Percentiles rank a stretch among this genome's conserved stretches.
These are phyloP conservation scores for Astrocystis sublimbata DNA, from an alignment of 495 filamentous ascomycete species.

Conservation along the genomic window DNA sequence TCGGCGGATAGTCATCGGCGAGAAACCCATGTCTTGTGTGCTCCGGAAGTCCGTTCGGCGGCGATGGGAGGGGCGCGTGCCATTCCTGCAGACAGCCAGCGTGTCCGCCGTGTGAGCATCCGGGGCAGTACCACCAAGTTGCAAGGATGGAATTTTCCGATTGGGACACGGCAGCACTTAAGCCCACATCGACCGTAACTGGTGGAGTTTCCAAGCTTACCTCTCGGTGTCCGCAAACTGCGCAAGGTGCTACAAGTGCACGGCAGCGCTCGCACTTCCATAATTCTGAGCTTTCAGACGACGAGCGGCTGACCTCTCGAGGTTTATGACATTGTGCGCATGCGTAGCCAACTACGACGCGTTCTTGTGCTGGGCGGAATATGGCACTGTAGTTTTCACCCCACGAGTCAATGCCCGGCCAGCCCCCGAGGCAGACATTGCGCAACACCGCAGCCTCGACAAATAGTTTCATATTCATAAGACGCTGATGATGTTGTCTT, in stretches of 20 bases:
- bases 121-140: slow-evolving; percentile 70
- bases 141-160: slow-evolving; percentile 32
- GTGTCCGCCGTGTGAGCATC: slow-evolving; percentile 76
- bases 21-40: slow-evolving; percentile 6
- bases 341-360: slow-evolving; percentile 45
- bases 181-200: slow-evolving; percentile 28
- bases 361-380: slow-evolving; percentile 56
- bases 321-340: slow-evolving; percentile 56
- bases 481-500: slow-evolving; percentile 63
- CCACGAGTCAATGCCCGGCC: slow-evolving; percentile 45
- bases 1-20: slow-evolving; percentile 44
- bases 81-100: slow-evolving; percentile 66
- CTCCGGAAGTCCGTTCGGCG: slow-evolving; percentile 14
- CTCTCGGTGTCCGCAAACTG: slow-evolving; percentile 46
- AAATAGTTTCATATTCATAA: slow-evolving; percentile 64
- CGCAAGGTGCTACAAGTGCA: slow-evolving; percentile 45
- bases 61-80: slow-evolving; percentile 47
- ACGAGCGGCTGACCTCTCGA: slow-evolving; percentile 49
- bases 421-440: slow-evolving; percentile 59
- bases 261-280: slow-evolving; percentile 53
- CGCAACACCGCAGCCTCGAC: slow-evolving; percentile 69
- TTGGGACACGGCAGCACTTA: slow-evolving; percentile 23
- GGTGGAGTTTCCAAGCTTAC: slow-evolving; percentile 24
- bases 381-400: slow-evolving; percentile 59
- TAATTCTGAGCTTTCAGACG: slow-evolving; percentile 28